phyloP scores from a whole-genome alignment of 306 rosid genomes.

The Sophora flavescens region DNA sequence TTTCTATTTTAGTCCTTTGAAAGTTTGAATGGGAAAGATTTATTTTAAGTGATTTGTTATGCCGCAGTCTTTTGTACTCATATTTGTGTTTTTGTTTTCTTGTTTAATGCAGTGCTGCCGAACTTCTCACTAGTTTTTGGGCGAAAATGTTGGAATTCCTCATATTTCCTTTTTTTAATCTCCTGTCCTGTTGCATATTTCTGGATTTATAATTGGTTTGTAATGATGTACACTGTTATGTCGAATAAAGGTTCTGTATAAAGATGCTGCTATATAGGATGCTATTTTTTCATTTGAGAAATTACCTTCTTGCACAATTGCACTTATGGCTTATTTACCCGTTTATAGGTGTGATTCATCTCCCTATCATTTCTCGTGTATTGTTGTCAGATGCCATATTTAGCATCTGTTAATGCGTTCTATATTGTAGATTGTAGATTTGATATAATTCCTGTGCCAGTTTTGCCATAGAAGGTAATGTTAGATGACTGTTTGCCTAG shows the following conservation, averaged over 20 bases:
- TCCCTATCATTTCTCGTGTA: neutral
- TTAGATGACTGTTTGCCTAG: neutral
- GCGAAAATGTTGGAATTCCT: slow-evolving; percentile 24
- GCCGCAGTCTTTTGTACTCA: slow-evolving; percentile 8
- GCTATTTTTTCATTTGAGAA: neutral
- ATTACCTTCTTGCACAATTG: neutral
- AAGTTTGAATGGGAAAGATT: neutral
- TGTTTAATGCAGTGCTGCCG: slow-evolving; percentile 44
- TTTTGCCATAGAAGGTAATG: neutral
- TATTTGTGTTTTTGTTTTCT: neutral
- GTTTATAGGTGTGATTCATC: slow-evolving; percentile 19
- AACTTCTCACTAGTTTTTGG: slow-evolving; percentile 22
- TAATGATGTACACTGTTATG: slow-evolving; percentile 12
- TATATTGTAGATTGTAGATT: neutral
- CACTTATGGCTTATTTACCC: slow-evolving; percentile 11
- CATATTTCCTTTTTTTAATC: slow-evolving; percentile 7
- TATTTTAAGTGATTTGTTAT: neutral
- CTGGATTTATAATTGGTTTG: slow-evolving; percentile 29
- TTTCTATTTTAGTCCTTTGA: slow-evolving; percentile 5
- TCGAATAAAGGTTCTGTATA: slow-evolving; percentile 47
- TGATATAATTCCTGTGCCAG: neutral
- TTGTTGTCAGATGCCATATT: neutral
- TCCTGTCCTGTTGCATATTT: slow-evolving; percentile 26
- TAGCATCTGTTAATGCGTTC: neutral
- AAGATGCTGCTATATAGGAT: neutral